phyloP scores from a whole-genome alignment of 805 yeast genomes.

The Candida ipomoeae region DNA sequence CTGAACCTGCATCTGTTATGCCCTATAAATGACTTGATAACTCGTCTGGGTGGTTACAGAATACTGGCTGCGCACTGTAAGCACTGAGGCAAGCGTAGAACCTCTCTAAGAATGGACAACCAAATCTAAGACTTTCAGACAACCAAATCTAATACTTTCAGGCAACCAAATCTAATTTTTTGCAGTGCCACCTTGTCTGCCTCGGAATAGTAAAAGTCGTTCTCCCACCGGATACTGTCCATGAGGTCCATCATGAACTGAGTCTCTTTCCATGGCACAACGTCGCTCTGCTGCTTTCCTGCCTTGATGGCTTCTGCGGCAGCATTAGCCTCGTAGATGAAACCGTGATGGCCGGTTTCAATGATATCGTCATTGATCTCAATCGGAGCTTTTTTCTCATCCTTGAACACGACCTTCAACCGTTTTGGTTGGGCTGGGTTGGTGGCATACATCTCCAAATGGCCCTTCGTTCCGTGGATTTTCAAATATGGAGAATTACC shows the following conservation, averaged over 20 bases:
- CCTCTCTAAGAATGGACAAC: too few relatives aligned
- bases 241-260: conserved; percentile 43
- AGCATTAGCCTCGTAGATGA: conserved; percentile 55
- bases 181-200: conserved; percentile 17
- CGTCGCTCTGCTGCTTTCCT: conserved; percentile 34
- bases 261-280: conserved; percentile 44
- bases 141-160: too few relatives aligned
- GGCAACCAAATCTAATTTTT: neutral
- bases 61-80: neutral
- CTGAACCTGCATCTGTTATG: neutral
- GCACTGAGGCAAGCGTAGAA: too few relatives aligned
- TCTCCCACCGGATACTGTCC: conserved; percentile 44
- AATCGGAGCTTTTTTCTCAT: conserved; percentile 18
- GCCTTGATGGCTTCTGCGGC: conserved; percentile 42
- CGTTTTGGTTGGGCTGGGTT: conserved; percentile 33
- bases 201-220: conserved; percentile 43
- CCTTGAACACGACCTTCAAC: conserved; percentile 31
- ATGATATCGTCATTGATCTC: conserved; percentile 28
- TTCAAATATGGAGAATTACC: conserved; percentile 29
- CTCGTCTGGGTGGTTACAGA: neutral
- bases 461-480: conserved; percentile 33
- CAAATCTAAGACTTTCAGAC: too few relatives aligned
- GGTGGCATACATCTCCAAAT: conserved; percentile 26
- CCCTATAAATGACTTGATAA: neutral
- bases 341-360: conserved; percentile 40